Evolutionary conservation across 371 early-diverging fungal genomes (phyloP), one percentile per base, ranked within the genome.

Genomic region (Basidiobolus meristosporus): DNA sequence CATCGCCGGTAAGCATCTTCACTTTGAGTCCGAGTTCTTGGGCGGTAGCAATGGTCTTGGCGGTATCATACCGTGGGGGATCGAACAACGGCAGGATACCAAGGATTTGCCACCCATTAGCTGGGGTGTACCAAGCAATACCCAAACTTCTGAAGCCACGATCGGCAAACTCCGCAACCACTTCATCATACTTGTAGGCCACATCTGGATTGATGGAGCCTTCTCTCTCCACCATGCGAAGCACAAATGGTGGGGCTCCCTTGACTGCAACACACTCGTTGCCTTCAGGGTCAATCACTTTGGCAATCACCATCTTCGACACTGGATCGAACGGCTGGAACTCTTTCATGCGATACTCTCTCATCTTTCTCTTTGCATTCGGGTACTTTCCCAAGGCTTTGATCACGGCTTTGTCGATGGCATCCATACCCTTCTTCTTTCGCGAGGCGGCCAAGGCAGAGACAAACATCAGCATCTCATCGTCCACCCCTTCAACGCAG

Each of bases 1-100:
- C 89, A 57, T 88, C 89, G 52, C 91, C 95, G 23, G 91, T 90
- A 54, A 90, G 84, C 90, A 95, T 90, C 65, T 88, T 77, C 48
- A 90, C 87, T 51, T 77, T 58, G 44, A 95, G 81, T 45, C 91
- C 91, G 32, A 88, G 78, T 31, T 60, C 65, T 44, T 75, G 68
- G 48, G 86, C 75, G 37, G 79, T 77, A 38, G 73, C 70, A 47
- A 90, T 87, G 20, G 87, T 86, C 44, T 69, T 77, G 66, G 75
- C 71, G 37, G 78, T 73, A 43, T 78, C 82, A 42, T 70, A 65
- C 39, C 79, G 79, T 15, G 90, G 87, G 11, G 90, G 90, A 64
- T 90, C 95, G 49, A 81, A 81, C 48, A 93, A 66, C 36, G 77
- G 72, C 44, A 80, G 61, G 31, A 79, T 64, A 46, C 74, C 79